Base-by-base conservation (phyloP, 306 rosid genomes). In the Trichosanthes truncata region DNA sequence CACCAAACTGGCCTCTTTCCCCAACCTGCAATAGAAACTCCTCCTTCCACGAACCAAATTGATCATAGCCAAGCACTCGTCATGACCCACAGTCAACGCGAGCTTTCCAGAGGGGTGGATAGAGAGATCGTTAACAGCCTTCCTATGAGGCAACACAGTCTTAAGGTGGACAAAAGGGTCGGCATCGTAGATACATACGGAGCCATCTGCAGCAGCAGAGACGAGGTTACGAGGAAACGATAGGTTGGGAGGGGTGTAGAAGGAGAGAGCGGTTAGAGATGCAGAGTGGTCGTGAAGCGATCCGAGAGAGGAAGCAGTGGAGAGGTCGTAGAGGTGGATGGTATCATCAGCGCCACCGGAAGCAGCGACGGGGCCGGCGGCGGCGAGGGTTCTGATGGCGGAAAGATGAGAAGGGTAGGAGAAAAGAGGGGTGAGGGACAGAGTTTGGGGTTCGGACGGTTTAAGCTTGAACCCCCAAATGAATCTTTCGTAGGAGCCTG, bases 261-360 rank as follows among this genome's bases (percentile, higher is more conserved):
- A 95, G 18, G 98, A 81, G 49, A 95, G 92, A 52, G 96, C 79
- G 46, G 97, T 95, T 81, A 95, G 80, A 48, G 97, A 79, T 78
- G 97, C 87, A 46, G 95, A 84, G 88, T 92, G 93, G 21, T 90
- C 88, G 68, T 84, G 83, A 78, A 91, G 97, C 52, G 97, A 92
- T 5, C 98, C 98, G 45, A 95, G 86, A 85, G 94, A 91, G 79
- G 97, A 77, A 63, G 93, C 69, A 43, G 86, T n/a, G 52, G 89
- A 48, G 76, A 95, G 89, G 75, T 95, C 82, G 85, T 95, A 95
- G 85, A 95, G 90, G 38, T 95, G 97, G 84, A 92, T 87, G 43
- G 92, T 91, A 84, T 94, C 97, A 74, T 95, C 97, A 43, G 89
- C 46, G 69, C 97, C 97, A 3, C 98, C 98, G 65, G 98, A 92